Base-by-base conservation (phyloP, 2,329 filamentous ascomycete species). In the Aspergillus quadrilineatus region DNA sequence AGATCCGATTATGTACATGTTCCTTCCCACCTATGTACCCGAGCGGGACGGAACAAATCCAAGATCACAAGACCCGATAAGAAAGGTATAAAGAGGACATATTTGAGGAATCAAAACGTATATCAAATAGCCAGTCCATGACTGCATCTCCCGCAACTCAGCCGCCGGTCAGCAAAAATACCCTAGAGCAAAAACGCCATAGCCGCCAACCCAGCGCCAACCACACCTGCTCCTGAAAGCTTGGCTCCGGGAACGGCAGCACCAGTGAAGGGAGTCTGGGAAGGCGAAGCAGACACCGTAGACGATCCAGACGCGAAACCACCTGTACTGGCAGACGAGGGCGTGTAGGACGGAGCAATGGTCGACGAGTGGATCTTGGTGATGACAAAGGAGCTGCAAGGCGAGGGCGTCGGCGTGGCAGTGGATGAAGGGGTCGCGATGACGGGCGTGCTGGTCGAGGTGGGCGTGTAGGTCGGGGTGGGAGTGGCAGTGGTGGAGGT, bases 101-200 rank as follows among this genome's bases (percentile, higher is more conserved):
- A 28, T 17, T 29, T 15, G 17, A 50, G 14, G 10, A 34, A 34
- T 28, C 22, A 41, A 29, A n/a, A 17, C n/a, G 9, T 43, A 6
- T 15, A 17, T 22, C 22, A 26, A 29, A 10, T 26, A 29, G 26
- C 22, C 26, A 29, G 26, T 10, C 15, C 22, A 22, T 22, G 22
- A 22, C 22, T 22, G 22, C 22, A 4, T 22, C 22, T 22, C 22
- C 22, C 22, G 22, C 22, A 22, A 22, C 22, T 22, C 3, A 22
- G 22, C 22, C 22, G 22, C 22, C 22, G 2, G 22, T 22, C 22
- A 22, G 22, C 22, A 22, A 22, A 22, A 22, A 22, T 22, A 4
- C 2, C 49, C 64, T 71, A 76, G 42, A 74, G 61, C 59, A 75
- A 52, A n/a, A 69, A 53, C 29, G 67, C 55, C 22, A 53, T 69